Conservation (phyloP, 176 grass and related monocot genomes). For the Juncus effusus region DNA sequence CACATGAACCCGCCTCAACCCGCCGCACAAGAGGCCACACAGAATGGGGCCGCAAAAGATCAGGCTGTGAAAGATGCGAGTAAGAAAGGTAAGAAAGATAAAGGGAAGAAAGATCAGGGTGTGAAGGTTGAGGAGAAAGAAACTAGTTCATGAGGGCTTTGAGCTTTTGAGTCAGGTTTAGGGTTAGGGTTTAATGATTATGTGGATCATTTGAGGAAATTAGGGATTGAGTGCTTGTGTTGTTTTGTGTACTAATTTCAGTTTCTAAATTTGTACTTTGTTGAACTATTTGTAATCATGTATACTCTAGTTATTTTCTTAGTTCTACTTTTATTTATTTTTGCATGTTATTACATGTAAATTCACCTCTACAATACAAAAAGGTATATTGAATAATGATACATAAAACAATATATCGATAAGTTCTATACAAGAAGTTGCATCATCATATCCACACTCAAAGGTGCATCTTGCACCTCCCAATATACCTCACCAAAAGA, state of each 20-base stretch:
- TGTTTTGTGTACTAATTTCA: not conserved
- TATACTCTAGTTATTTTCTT: too few species aligned
- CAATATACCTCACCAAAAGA: not conserved
- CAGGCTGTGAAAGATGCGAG: slow-evolving; percentile 3
- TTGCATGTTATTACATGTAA: too few species aligned
- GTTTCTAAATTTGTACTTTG: too few species aligned
- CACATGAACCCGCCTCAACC: slow-evolving; percentile 78
- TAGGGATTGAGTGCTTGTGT: not conserved
- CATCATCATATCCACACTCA: not conserved
- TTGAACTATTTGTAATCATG: too few species aligned
- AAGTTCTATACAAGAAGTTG: too few species aligned
- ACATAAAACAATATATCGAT: too few species aligned
- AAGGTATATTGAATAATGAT: too few species aligned
- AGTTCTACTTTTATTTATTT: too few species aligned
- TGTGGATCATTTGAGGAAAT: not conserved
- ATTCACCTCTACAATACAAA: too few species aligned
- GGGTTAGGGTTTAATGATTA: slow-evolving; percentile 1
- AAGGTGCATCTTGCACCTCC: not conserved
- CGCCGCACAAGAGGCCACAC: slow-evolving; percentile 21
- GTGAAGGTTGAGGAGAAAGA: slow-evolving; percentile 5
- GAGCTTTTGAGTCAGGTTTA: not conserved
- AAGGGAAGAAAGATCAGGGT: slow-evolving; percentile 33
- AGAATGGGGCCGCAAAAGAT: slow-evolving; percentile 35
- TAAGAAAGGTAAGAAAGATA: slow-evolving; percentile 27
- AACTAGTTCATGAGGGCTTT: slow-evolving; percentile 18